A percentile compares a stretch with the other conserved stretches of the same genome.
Conservation (phyloP, 208 protist species). For the Trypanosoma vivax region DNA sequence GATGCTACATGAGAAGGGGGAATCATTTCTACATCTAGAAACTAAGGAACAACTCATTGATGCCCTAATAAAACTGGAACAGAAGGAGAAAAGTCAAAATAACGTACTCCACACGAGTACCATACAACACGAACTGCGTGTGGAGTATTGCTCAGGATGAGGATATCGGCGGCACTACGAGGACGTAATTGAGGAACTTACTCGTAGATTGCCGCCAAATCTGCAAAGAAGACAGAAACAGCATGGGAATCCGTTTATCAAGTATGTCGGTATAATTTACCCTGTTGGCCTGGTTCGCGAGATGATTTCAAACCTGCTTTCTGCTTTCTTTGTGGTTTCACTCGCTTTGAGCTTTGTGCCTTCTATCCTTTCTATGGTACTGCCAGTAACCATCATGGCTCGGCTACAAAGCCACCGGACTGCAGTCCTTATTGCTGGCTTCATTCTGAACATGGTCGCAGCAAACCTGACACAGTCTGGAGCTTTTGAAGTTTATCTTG, state of each 20-base stretch:
- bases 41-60: constrained; percentile 33
- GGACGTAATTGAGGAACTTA: constrained; percentile 36
- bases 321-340: constrained; percentile 26
- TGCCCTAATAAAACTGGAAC: constrained; percentile 28
- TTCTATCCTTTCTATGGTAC: constrained; percentile 24
- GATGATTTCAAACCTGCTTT: constrained; percentile 22
- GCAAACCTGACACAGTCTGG: constrained; percentile 37
- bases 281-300: constrained; percentile 34
- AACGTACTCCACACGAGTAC: constrained; percentile 18
- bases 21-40: constrained; percentile 9
- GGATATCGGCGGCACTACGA: constrained; percentile 78
- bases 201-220: constrained; percentile 19
- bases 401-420: constrained; percentile 31
- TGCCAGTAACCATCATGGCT: constrained; percentile 24
- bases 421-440: constrained; percentile 40
- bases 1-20: constrained; percentile 46
- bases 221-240: constrained; percentile 7
- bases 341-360: constrained; percentile 30
- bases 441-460: constrained; percentile 56
- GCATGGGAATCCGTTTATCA: constrained; percentile 34
- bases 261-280: constrained; percentile 37
- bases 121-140: constrained; percentile 14
- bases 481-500: constrained; percentile 69
- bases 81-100: constrained; percentile 23
- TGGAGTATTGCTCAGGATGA: constrained; percentile 72